A percentile compares a stretch with the other conserved stretches of the same genome.
These are phyloP conservation scores for Aspergillus sp. DNA, from an alignment of 2,329 filamentous ascomycete species.

Conservation along the genomic window DNA sequence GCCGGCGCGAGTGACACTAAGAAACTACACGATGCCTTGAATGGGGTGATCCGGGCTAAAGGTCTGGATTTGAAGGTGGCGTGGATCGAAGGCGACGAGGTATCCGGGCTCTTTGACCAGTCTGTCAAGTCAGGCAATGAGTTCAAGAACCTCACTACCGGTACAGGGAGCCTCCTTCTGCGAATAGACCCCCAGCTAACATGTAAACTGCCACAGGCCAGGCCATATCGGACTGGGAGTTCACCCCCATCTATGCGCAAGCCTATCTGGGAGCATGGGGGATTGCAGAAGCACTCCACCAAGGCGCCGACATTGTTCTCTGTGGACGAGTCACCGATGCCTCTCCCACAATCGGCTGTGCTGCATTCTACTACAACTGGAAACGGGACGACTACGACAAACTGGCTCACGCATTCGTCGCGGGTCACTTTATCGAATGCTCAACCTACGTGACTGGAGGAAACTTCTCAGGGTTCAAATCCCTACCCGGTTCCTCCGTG, in stretches of 20 bases:
- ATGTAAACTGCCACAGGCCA: background rate
- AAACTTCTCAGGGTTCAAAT: conserved; percentile 29
- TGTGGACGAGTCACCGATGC: conserved; percentile 44
- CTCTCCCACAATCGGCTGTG: conserved; percentile 30
- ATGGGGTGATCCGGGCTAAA: conserved; percentile 30
- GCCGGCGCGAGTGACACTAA: conserved; percentile 43
- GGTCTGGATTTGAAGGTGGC: conserved; percentile 36
- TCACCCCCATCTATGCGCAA: background rate
- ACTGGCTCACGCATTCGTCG: conserved; percentile 28
- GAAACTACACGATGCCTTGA: conserved; percentile 18
- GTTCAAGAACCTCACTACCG: conserved; percentile 17
- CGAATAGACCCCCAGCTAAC: too few relatives aligned
- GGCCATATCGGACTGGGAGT: background rate
- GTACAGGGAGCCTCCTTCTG: background rate
- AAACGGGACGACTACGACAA: conserved; percentile 22
- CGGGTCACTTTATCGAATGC: conserved; percentile 31
- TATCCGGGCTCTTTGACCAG: conserved; percentile 30
- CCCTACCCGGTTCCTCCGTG: conserved; percentile 5
- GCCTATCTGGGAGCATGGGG: conserved; percentile 15
- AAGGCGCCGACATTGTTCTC: conserved; percentile 45
- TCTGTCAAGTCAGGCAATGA: conserved; percentile 28
- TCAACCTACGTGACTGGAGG: conserved; percentile 26
- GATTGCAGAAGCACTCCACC: conserved; percentile 34
- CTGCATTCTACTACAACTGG: conserved; percentile 36
- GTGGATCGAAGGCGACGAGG: conserved; percentile 43